Conservation (phyloP, 345 rosid genomes). For the Corymbia maculata region DNA sequence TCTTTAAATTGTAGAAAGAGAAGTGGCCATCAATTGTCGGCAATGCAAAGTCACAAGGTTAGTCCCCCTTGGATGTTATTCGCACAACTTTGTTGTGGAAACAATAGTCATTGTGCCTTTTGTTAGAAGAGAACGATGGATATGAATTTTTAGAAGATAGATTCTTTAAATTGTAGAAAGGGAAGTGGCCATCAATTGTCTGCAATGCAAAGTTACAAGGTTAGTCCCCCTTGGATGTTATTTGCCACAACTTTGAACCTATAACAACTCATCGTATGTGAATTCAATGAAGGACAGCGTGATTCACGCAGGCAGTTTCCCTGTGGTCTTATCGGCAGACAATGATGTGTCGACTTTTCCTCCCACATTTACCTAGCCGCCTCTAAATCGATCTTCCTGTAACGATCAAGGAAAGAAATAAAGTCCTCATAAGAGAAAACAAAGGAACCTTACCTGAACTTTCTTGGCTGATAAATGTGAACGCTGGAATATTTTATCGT, state of each 20-base stretch:
- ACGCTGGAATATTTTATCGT: not conserved
- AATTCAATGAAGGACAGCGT: not conserved
- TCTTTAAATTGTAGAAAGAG: not conserved
- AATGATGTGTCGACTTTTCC: not conserved
- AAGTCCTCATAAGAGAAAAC: not conserved
- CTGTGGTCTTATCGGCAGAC: fast-evolving
- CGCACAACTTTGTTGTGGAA: too few relatives aligned
- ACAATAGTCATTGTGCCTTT: too few relatives aligned
- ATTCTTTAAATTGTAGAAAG: not conserved
- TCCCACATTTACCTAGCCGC: not conserved
- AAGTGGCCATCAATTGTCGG: not conserved
- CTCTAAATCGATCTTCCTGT: not conserved
- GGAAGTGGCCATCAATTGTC: not conserved
- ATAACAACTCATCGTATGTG: too few relatives aligned
- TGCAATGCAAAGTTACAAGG: not conserved
- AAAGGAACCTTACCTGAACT: not conserved
- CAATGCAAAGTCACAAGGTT: not conserved
- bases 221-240: not conserved
- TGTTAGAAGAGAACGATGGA: too few relatives aligned
- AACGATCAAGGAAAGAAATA: not conserved
- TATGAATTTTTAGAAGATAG: too few relatives aligned
- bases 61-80: not conserved
- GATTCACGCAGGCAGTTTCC: not conserved
- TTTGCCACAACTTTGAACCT: not conserved
- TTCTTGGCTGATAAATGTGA: not conserved